Percentiles rank a stretch among this genome's conserved stretches.
Evolutionary conservation across 2,329 filamentous ascomycete species (phyloP).

Genomic region (Fusarium sp.): DNA sequence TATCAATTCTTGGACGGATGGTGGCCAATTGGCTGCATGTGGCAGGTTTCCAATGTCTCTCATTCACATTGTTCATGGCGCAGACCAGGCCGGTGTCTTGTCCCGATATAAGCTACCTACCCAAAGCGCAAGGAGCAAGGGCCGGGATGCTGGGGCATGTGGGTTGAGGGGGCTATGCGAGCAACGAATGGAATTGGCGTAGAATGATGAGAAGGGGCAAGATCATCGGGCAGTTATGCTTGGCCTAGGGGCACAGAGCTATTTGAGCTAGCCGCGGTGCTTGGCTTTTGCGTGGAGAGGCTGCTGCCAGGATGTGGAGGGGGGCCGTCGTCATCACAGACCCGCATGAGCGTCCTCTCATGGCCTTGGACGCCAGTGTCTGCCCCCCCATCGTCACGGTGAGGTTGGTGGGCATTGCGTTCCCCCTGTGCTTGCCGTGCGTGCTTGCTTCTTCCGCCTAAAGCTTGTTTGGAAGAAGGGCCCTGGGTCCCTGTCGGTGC

Average conservation of each 20-base stretch:
- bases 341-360: constrained; percentile 39
- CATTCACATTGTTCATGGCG: not conserved
- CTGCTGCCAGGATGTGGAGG: constrained; percentile 26
- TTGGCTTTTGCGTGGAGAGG: constrained; percentile 44
- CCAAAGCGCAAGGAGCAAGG: constrained; percentile 26
- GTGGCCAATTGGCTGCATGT: not conserved
- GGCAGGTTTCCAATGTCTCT: not conserved
- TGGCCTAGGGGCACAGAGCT: constrained; percentile 39
- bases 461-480: constrained; percentile 46
- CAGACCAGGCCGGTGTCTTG: not conserved
- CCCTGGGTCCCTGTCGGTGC: constrained; percentile 36
- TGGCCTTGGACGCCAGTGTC: constrained; percentile 6
- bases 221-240: constrained; percentile 40
- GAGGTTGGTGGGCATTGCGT: constrained; percentile 27
- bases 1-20: constrained; percentile 1
- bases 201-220: constrained; percentile 44
- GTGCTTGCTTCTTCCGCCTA: constrained; percentile 41
- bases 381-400: constrained; percentile 16
- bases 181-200: constrained; percentile 39
- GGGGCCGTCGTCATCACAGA: constrained; percentile 43
- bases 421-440: constrained; percentile 30
- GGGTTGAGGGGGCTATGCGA: constrained; percentile 37
- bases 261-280: constrained; percentile 43
- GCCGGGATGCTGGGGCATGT: constrained; percentile 35
- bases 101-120: constrained; percentile 14